Base-by-base conservation (phyloP, 768 basidiomycete genomes). In the Xerocomus brunneocitrinus region DNA sequence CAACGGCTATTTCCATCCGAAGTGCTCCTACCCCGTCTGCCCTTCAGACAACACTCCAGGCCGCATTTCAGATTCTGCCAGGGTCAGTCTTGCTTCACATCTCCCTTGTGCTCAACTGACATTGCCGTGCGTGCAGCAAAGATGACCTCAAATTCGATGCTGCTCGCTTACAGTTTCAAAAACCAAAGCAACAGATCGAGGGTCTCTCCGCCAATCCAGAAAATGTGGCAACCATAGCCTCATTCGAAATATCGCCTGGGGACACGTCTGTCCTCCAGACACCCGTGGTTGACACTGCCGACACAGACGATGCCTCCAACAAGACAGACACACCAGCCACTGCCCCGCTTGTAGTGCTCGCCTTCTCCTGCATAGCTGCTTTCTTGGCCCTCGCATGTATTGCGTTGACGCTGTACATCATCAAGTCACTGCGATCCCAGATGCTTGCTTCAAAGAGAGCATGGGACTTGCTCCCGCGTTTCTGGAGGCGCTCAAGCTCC, bases 61-160 rank as follows among this genome's bases (percentile, higher is more conserved):
- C 71, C 32, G 56, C 69, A 35, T 72, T 77, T 50, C 63, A 66
- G 54, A 62, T 69, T 32, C 66, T 66, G 58, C 59, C 72, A 50
- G 68, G 71, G 76, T 76, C 55, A 39, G 67, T 66, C 39, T 67
- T 64, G n/a, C 44, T 55, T 53, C 55, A 25, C 42, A 45, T 30
- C n/a, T 46, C 36, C 27, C 31, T n/a, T 41, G 25, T 31, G 5
- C 32, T 55, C 12, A 30, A 52, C 58, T 61, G 54, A 64, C 61
- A 34, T 49, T 42, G 49, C 50, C 51, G 48, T 53, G 52, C 53
- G 36, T 52, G 30, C 49, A 67, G 61, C 24, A 58, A 49, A 52
- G 49, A 66, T 61, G 47, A 44, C 47, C 47, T 50, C 41, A 46
- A 50, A 50, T 36, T 47, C 41, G 64, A 63, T 35, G 51, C 69